Conservation (phyloP, 371 early-diverging fungal species). For the Zopfochytrium polystomum region DNA sequence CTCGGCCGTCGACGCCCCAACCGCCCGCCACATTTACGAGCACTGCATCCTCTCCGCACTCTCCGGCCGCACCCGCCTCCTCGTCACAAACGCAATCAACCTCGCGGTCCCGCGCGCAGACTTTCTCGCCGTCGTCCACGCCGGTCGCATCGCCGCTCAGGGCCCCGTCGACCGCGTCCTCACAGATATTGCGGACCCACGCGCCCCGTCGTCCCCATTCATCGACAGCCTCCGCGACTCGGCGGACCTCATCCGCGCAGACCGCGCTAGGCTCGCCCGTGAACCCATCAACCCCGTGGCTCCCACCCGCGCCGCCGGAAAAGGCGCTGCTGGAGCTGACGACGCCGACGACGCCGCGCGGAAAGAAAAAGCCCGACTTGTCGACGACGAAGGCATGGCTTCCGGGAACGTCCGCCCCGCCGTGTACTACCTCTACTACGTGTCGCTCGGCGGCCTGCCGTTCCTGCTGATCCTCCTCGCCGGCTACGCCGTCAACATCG, state of each 20-base stretch:
- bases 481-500: conserved; percentile 23
- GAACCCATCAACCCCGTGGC: no score
- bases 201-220: not conserved
- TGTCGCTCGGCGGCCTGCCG: conserved; percentile 28
- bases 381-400: conserved; percentile 28
- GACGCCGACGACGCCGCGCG: not conserved
- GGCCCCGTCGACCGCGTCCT: conserved; percentile 48
- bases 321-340: no score
- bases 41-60: conserved; percentile 51
- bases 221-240: conserved; percentile 5
- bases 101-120: conserved; percentile 39
- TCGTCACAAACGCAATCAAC: conserved; percentile 36
- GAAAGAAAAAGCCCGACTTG: conserved; percentile 14
- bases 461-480: conserved; percentile 14
- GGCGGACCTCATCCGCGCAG: conserved; percentile 3
- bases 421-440: conserved; percentile 29
- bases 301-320: no score
- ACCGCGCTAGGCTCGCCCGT: conserved; percentile 7
- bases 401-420: conserved; percentile 18
- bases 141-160: conserved; percentile 61
- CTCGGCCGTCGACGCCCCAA: conserved; percentile 80
- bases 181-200: not conserved
- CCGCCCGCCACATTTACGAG: no score
- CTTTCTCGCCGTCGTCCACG: conserved; percentile 66
- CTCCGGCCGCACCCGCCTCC: conserved; percentile 23